These are phyloP conservation scores for Dactylellina leptospora DNA, from an alignment of 2,329 filamentous ascomycete species.

Conservation along the genomic window DNA sequence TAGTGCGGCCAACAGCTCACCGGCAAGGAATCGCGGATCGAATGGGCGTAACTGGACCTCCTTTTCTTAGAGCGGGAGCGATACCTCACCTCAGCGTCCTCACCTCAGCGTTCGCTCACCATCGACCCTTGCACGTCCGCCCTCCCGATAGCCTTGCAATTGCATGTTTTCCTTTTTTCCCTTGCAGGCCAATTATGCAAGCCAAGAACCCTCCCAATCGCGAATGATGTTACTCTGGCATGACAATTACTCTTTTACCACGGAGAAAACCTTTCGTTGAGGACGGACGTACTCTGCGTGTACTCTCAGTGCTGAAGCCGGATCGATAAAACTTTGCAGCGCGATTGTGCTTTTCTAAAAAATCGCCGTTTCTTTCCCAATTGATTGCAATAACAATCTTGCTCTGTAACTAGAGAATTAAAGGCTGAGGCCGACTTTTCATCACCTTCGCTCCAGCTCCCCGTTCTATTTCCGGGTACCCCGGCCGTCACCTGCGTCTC, in stretches of 20 bases:
- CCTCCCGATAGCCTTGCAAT: conserved; percentile 27
- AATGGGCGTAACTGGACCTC: background rate
- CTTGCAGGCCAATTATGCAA: conserved; percentile 44
- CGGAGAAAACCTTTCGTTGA: conserved; percentile 9
- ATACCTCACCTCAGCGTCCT: too few relatives aligned
- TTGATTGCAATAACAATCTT: background rate
- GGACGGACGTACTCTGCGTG: too few relatives aligned
- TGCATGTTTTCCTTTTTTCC: conserved; percentile 26
- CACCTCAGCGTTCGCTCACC: conserved; percentile 18
- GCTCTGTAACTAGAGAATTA: background rate
- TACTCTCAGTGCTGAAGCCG: too few relatives aligned
- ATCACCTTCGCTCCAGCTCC: conserved; percentile 9
- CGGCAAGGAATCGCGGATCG: background rate
- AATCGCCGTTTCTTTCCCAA: background rate
- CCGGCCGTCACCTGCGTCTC: conserved; percentile 39
- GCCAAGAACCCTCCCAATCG: conserved; percentile 22
- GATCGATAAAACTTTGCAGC: background rate
- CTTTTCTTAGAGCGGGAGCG: background rate
- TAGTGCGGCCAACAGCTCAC: background rate
- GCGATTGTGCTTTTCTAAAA: too few relatives aligned
- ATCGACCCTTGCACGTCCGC: conserved; percentile 6
- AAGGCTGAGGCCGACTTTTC: background rate
- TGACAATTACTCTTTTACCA: background rate
- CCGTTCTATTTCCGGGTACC: conserved; percentile 49
- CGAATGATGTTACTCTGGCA: conserved; percentile 30